A percentile compares a stretch with the other conserved stretches of the same genome.
Conservation (phyloP, 495 filamentous ascomycete genomes). For the Penicillium manginii region DNA sequence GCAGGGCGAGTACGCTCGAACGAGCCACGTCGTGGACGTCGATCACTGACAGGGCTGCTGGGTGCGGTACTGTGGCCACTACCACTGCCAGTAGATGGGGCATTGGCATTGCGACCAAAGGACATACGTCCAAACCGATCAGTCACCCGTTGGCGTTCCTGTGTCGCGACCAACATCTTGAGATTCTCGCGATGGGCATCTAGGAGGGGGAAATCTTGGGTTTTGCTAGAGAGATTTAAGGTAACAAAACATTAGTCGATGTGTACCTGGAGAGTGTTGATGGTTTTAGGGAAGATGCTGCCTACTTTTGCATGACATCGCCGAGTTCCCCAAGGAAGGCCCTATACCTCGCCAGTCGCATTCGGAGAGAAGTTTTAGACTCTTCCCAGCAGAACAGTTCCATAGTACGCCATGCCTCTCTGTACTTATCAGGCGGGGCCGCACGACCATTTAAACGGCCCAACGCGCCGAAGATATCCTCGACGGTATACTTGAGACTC, state of each 20-base stretch:
- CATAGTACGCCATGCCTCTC: constrained; percentile 57
- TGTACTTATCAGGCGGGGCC: constrained; percentile 43
- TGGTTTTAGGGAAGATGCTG: not conserved
- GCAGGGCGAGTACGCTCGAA: constrained; percentile 44
- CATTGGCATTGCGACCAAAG: constrained; percentile 33
- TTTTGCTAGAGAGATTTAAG: not conserved
- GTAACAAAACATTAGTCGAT: constrained; percentile 7
- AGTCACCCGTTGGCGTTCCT: constrained; percentile 40
- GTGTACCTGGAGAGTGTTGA: not conserved
- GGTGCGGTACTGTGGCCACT: constrained; percentile 20
- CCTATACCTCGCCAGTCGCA: constrained; percentile 59
- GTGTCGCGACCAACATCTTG: constrained; percentile 39
- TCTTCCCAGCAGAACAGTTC: constrained; percentile 53
- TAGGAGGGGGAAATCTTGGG: constrained; percentile 32
- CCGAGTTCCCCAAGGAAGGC: constrained; percentile 53
- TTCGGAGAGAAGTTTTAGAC: constrained; percentile 49
- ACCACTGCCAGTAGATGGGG: constrained; percentile 32
- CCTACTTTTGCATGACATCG: constrained; percentile 52
- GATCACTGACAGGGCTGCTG: constrained; percentile 35
- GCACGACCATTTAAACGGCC: constrained; percentile 44
- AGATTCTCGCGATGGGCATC: constrained; percentile 38
- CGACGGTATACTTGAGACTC: constrained; percentile 57
- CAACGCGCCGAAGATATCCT: constrained; percentile 57
- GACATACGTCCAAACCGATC: constrained; percentile 41
- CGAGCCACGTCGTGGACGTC: constrained; percentile 39